Conservation (phyloP, 2,329 filamentous ascomycete genomes). For the Pseudocercospora macadamiae region DNA sequence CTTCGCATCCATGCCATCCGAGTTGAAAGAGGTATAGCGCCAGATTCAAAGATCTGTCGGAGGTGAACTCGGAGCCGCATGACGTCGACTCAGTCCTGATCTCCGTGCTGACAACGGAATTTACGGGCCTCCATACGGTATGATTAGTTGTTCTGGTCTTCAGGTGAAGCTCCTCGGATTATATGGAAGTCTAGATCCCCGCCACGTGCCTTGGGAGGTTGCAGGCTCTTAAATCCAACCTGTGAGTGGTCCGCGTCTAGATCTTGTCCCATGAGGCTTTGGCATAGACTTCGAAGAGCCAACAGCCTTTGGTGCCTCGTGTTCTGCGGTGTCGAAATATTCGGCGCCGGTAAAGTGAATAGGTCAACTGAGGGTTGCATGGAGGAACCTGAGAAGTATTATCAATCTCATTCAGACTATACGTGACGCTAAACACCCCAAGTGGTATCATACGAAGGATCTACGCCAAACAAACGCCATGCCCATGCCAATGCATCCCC, state of each 20-base stretch:
- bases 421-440: background rate
- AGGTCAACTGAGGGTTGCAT: too few species aligned
- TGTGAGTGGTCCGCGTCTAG: too few species aligned
- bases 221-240: too few species aligned
- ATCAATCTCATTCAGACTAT: background rate
- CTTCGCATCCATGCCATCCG: background rate
- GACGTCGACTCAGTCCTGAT: background rate
- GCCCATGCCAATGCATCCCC: slow-evolving; percentile 1
- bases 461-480: background rate
- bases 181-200: too few species aligned
- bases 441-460: slow-evolving; percentile 3
- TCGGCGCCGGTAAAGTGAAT: too few species aligned
- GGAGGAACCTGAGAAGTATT: background rate
- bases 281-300: too few species aligned
- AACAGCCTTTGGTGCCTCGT: too few species aligned
- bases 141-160: background rate
- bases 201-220: background rate
- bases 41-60: background rate
- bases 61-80: background rate
- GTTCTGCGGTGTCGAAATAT: too few species aligned
- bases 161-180: too few species aligned
- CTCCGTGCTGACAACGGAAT: too few species aligned
- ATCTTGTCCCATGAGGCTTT: too few species aligned
- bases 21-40: background rate
- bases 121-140: too few species aligned